Evolutionary conservation across 176 grass and related monocot genomes (phyloP).

Genomic region (Hsuehochloa calcarea): DNA sequence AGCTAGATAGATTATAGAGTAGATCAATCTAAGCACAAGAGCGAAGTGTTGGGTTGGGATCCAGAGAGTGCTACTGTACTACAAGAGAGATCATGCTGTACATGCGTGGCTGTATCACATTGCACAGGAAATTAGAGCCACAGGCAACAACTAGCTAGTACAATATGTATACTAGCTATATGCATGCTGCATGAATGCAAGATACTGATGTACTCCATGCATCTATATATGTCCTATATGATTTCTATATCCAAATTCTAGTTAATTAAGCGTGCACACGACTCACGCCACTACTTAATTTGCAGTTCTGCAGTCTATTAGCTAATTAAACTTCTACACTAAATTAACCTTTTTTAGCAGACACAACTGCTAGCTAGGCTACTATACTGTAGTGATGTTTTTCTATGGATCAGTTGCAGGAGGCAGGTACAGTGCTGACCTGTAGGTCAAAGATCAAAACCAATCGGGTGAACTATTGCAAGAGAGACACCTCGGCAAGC

Average conservation of each 20-base stretch:
- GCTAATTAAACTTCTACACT: conserved; percentile 8
- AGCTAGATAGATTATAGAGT: conserved; percentile 20
- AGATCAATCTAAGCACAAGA: not conserved
- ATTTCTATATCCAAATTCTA: not conserved
- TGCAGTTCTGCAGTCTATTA: not conserved
- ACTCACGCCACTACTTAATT: not conserved
- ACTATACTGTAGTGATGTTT: not conserved
- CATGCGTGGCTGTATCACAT: conserved; percentile 25
- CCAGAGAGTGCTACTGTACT: not conserved
- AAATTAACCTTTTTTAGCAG: not conserved
- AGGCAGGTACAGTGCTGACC: not conserved
- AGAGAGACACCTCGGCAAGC: not conserved
- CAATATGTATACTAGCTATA: not conserved
- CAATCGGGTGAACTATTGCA: not conserved
- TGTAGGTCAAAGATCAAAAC: not conserved
- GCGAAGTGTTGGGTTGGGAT: not conserved
- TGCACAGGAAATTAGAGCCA: not conserved
- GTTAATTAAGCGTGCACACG: not conserved
- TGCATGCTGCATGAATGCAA: not conserved
- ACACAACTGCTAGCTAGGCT: not conserved
- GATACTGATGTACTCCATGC: not conserved
- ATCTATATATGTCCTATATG: not conserved
- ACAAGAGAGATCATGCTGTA: conserved; percentile 8
- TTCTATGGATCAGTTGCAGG: conserved; percentile 1
- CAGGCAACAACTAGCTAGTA: not conserved